These are phyloP conservation scores for Aphanomyces invadans DNA, from an alignment of 352 stramenopile species.

Conservation along the genomic window DNA sequence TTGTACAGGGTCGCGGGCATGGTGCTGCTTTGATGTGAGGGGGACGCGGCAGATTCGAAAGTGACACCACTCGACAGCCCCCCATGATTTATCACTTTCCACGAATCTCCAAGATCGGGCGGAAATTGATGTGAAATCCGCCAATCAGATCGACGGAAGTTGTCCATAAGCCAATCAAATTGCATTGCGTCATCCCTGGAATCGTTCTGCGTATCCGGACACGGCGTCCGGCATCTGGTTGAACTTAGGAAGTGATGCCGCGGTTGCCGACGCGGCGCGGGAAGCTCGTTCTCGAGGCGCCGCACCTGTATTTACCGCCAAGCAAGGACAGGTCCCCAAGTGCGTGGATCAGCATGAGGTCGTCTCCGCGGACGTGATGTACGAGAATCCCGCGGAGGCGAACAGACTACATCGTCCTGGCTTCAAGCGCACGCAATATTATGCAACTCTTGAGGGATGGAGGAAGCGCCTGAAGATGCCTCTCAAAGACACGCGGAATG, in stretches of 20 bases:
- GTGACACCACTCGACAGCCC: background rate
- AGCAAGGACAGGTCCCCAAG: too few relatives aligned
- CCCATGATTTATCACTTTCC: background rate
- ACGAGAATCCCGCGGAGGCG: too few relatives aligned
- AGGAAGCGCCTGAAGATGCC: background rate
- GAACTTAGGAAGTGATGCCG: background rate
- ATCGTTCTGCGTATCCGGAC: conserved; percentile 2
- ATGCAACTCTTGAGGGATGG: background rate
- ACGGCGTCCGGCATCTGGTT: background rate
- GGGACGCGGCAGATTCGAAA: conserved; percentile 16
- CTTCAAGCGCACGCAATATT: background rate
- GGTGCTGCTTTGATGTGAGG: background rate
- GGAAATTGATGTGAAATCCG: background rate
- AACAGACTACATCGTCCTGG: too few relatives aligned
- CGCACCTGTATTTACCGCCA: too few relatives aligned
- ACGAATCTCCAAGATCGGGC: conserved; percentile 7
- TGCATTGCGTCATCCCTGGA: conserved; percentile 12
- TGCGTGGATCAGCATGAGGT: too few relatives aligned
- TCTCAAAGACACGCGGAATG: background rate
- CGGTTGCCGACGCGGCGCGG: background rate
- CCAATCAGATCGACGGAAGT: conserved; percentile 12
- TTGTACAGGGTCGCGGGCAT: conserved; percentile 53
- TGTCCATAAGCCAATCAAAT: conserved; percentile 16
- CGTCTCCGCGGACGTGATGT: too few relatives aligned
- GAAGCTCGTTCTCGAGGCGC: background rate